A percentile compares a stretch with the other conserved stretches of the same genome.
Evolutionary conservation across 2,329 filamentous ascomycete species (phyloP).

Genomic region (Calonectria pauciramosa): DNA sequence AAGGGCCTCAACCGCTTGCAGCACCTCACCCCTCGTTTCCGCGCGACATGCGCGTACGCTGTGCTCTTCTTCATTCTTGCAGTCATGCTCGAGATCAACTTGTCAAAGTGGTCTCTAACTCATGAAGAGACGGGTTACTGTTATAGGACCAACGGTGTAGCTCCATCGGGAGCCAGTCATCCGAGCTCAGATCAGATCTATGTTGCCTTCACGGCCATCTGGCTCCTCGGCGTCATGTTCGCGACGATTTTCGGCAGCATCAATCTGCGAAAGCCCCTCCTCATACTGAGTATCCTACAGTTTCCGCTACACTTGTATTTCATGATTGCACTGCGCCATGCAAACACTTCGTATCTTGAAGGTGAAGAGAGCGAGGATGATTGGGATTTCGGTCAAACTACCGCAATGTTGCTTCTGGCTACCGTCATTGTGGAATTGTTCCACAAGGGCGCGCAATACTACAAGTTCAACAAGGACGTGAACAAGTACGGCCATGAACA

Average conservation of each 20-base stretch:
- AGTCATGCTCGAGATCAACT: background rate
- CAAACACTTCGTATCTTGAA: background rate
- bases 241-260: background rate
- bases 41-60: background rate
- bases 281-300: background rate
- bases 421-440: background rate
- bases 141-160: background rate
- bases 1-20: background rate
- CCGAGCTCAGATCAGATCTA: background rate
- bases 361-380: conserved; percentile 1
- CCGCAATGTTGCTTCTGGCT: background rate
- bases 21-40: background rate
- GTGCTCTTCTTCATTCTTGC: background rate
- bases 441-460: background rate
- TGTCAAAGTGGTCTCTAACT: background rate
- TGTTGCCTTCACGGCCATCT: background rate
- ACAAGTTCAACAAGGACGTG: background rate
- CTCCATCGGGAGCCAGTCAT: background rate
- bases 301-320: background rate
- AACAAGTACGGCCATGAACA: background rate
- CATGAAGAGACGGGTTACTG: background rate
- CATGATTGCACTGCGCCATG: background rate
- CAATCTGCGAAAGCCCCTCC: background rate
- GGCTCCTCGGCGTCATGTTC: background rate
- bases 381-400: background rate